Base-by-base conservation (phyloP, 208 protist genomes). In the Leptomonas seymouri region DNA sequence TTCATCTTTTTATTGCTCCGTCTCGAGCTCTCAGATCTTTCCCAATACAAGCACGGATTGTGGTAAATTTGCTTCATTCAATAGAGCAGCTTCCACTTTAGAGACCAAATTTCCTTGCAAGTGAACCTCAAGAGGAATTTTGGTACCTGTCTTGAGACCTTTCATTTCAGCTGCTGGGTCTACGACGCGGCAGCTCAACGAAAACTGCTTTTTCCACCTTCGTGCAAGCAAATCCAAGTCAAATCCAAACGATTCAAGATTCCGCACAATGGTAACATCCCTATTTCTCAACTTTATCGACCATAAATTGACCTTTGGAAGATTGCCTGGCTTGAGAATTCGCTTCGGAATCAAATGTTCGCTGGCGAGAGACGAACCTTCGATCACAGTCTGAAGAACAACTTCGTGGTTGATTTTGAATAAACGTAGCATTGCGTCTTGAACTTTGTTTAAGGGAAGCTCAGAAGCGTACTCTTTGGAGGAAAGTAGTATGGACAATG, bases 181-280 rank as follows among this genome's bases (percentile, higher is more conserved):
- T 23, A 85, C 58, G 18, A 92, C 56, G 20, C 53, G 72, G 65
- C 80, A 87, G 60, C 80, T 85, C 0, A 79, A 81, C 20, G 75
- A 89, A 68, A 92, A 93, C 20, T 70, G 71, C 21, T 87, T 78
- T 34, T 81, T 82, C 89, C 89, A 94, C 31, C 71, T 50, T 42
- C 27, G 57, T 21, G 67, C 64, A 28, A 95, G 53, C 23, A 85
- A 51, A 20, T 71, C 16, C 45, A 93, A 56, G 50, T 91, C 74
- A 74, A 93, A 88, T 0, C 84, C 84, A 72, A 86, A 81, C 16
- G 71, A 64, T 42, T 91, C 87, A 2, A 93, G 50, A 42, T 80
- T 76, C 34, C 66, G 83, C 2, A 93, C 80, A 44, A 91, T 81
- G 11, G 87, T 95, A 27, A 93, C 68, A 16, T 78, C 59, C 50